Evolutionary conservation across 1,284 basidiomycete species (phyloP).

Genomic region (Apiotrichum brassicae): DNA sequence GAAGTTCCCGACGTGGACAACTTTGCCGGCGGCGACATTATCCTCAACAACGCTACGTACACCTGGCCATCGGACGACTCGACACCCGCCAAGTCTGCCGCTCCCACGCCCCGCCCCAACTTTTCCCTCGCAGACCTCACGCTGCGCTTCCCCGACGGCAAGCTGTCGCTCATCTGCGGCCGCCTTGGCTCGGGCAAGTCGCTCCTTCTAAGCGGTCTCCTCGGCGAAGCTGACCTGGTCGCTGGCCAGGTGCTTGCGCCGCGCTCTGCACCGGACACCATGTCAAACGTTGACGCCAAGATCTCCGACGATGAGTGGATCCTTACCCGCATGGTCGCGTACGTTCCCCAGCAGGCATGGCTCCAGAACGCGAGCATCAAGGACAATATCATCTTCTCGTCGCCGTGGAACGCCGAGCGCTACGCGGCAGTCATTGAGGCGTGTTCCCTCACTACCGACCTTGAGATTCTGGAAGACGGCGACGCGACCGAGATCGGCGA

Average conservation of each 20-base stretch:
- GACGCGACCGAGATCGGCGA: conserved; percentile 65
- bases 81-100: conserved; percentile 47
- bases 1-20: conserved; percentile 62
- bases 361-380: conserved; percentile 87
- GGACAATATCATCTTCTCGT: conserved; percentile 87
- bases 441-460: conserved; percentile 71
- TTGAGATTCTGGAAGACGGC: conserved; percentile 87
- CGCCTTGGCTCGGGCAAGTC: conserved; percentile 66
- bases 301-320: conserved; percentile 61
- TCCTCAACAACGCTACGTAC: conserved; percentile 73
- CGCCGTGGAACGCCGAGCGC: conserved; percentile 69
- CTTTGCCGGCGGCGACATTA: conserved; percentile 54
- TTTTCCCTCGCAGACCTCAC: conserved; percentile 76
- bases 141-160: conserved; percentile 68
- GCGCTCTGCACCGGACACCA: conserved; percentile 69
- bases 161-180: conserved; percentile 75
- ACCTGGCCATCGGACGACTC: conserved; percentile 75
- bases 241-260: conserved; percentile 65
- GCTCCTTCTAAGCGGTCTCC: conserved; percentile 66
- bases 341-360: conserved; percentile 73
- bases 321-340: conserved; percentile 65
- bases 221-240: conserved; percentile 82
- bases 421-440: conserved; percentile 70
- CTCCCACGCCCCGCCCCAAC: conserved; percentile 65
- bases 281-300: conserved; percentile 54